These are phyloP conservation scores for Scedosporium apiospermum DNA, from an alignment of 2,329 filamentous ascomycete species.

Conservation along the genomic window DNA sequence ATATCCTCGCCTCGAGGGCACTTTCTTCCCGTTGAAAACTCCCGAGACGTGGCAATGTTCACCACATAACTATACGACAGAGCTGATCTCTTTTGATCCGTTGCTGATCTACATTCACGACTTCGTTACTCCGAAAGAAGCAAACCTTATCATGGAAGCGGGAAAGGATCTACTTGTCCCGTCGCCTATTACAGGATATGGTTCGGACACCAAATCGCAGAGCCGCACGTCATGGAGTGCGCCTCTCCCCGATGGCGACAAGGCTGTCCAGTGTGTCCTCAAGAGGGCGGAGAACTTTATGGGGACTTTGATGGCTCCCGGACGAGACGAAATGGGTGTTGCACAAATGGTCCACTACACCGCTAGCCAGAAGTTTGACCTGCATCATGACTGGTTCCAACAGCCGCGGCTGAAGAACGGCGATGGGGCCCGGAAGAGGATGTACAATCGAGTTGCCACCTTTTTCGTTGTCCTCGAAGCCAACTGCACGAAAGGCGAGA, in stretches of 20 bases:
- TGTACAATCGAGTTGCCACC: slow-evolving; percentile 26
- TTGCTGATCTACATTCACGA: slow-evolving; percentile 32
- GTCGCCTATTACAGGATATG: slow-evolving; percentile 18
- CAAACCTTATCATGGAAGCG: slow-evolving; percentile 10
- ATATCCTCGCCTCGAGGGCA: neutral
- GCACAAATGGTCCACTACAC: slow-evolving; percentile 32
- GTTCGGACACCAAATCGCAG: slow-evolving; percentile 7
- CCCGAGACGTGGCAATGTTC: slow-evolving; percentile 13
- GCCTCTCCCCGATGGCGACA: slow-evolving; percentile 22
- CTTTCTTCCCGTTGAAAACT: neutral
- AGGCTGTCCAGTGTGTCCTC: slow-evolving; percentile 26
- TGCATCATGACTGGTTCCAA: slow-evolving; percentile 29
- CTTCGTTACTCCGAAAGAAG: slow-evolving; percentile 24
- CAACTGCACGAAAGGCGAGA: slow-evolving; percentile 28
- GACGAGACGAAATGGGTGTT: slow-evolving; percentile 29
- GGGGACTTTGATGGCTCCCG: slow-evolving; percentile 24
- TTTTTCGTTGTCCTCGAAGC: slow-evolving; percentile 31
- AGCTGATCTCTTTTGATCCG: slow-evolving; percentile 31
- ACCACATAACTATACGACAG: slow-evolving; percentile 26
- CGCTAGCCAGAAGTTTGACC: slow-evolving; percentile 26
- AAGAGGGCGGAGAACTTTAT: slow-evolving; percentile 24
- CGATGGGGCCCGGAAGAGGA: neutral
- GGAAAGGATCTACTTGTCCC: slow-evolving; percentile 21
- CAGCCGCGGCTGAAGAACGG: slow-evolving; percentile 10
- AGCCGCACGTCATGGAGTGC: slow-evolving; percentile 30